Conservation (phyloP, 2,329 filamentous ascomycete genomes). For the Didymella keratinophila region DNA sequence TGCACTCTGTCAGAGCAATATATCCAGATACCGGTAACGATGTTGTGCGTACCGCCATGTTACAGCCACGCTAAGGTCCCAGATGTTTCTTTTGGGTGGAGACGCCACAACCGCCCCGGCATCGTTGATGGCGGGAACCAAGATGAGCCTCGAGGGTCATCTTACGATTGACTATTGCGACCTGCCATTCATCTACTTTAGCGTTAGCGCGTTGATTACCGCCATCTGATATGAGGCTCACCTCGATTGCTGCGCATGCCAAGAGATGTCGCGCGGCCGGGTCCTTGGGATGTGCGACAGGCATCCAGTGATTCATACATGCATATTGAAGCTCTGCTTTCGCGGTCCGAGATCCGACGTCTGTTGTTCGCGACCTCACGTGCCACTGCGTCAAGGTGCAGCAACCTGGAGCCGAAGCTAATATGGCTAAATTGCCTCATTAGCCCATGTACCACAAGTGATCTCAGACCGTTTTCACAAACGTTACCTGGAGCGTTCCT, state of each 20-base stretch:
- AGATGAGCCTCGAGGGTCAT: not conserved
- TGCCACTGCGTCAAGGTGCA: constrained; percentile 20
- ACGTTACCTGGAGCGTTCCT: not conserved
- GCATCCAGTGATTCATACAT: constrained; percentile 18
- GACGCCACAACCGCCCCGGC: constrained; percentile 4
- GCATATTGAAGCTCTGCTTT: constrained; percentile 18
- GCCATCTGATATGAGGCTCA: constrained; percentile 10
- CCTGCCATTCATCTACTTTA: not conserved
- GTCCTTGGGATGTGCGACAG: constrained; percentile 11
- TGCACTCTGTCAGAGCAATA: constrained; percentile 33
- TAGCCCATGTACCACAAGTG: constrained; percentile 12
- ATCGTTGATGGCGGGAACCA: not conserved
- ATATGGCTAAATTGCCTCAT: constrained; percentile 24
- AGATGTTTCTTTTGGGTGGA: constrained; percentile 10
- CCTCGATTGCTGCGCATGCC: not conserved
- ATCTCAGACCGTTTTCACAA: constrained; percentile 9
- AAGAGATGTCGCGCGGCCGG: constrained; percentile 8
- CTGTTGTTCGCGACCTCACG: constrained; percentile 14
- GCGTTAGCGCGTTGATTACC: not conserved
- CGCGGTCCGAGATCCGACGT: constrained; percentile 20
- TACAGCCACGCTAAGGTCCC: constrained; percentile 17
- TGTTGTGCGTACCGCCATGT: constrained; percentile 15
- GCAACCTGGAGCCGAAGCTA: constrained; percentile 20
- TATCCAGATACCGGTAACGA: constrained; percentile 20
- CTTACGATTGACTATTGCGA: constrained; percentile 4